Evolutionary conservation across 1,139 yeast genomes (phyloP), one percentile per base, ranked within the genome.

Genomic region (Pichia sp.): DNA sequence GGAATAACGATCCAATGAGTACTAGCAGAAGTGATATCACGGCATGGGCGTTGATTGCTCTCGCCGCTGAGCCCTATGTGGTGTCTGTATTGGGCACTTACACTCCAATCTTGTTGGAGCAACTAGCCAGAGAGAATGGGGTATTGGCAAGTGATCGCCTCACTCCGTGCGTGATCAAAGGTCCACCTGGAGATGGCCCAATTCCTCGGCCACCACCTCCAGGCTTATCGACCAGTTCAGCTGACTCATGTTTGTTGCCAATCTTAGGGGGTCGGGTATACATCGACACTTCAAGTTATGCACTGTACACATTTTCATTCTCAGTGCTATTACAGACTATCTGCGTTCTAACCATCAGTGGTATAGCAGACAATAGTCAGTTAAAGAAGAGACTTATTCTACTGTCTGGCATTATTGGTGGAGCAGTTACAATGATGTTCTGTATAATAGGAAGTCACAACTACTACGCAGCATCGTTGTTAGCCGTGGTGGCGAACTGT

Each of bases 81-180:
- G 87, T 80, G 5, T 72, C 81, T 26, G 85, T 79, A 2, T 77
- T 80, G 7, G 77, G 86, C 1, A 78, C 86, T 0, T 80, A 77
- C 51, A 77, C 79, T 8, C 87, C 87, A 0, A 57, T 80, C 17
- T 54, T 79, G 8, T 58, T 80, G 22, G 85, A 79, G 42, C 77
- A 75, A 46, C 66, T 75, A 45, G 87, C 86, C 0, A 63, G 85
- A 21, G 71, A 69, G 29, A 77, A 76, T 49, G 85, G 83, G 18
- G 85, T 78, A 6, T 52, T 65, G 42, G 59, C 69, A 11, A 60
- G 63, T 32, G 82, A 79, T 51, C 53, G 47, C 30, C 21, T 48
- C 12, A 51, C 57, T 3, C 59, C 60, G 7, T 56, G 61, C 32
- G 32, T 30, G 7, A 41, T 30, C n/a, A 25, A 22, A 12, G 15